A percentile compares a stretch with the other conserved stretches of the same genome.
Conservation (phyloP, 352 stramenopile genomes). For the Phytophthora foliorum region DNA sequence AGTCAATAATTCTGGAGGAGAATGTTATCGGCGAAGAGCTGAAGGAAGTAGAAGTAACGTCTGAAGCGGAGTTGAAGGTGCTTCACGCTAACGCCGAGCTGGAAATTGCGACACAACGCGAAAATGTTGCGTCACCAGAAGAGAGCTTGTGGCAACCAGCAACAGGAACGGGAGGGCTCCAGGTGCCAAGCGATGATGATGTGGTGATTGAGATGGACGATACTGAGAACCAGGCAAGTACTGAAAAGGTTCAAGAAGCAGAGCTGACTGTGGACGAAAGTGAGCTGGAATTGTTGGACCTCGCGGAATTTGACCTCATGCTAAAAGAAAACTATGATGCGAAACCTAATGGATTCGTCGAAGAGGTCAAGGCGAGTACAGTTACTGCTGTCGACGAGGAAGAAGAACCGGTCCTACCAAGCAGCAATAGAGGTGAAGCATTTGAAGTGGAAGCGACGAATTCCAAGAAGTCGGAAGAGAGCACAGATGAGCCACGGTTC, state of each 20-base stretch:
- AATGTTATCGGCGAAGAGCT: conserved; percentile 5
- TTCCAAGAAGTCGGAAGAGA: conserved; percentile 1
- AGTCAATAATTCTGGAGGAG: background rate
- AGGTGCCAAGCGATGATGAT: background rate
- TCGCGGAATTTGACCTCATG: background rate
- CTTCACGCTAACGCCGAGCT: conserved; percentile 3
- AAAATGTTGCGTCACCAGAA: background rate
- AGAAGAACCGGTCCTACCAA: background rate
- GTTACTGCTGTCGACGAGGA: conserved; percentile 10
- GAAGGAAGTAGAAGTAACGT: conserved; percentile 32
- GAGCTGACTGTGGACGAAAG: background rate
- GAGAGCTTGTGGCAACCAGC: conserved; percentile 8
- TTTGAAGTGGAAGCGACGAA: background rate
- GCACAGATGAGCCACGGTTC: conserved; percentile 8
- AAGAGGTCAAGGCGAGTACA: conserved; percentile 13
- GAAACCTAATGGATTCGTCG: conserved; percentile 1
- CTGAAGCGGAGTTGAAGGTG: conserved; percentile 17
- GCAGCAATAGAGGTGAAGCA: conserved; percentile 7
- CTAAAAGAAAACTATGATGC: conserved; percentile 1
- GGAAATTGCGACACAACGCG: conserved; percentile 9
- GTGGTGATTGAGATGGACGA: conserved; percentile 4
- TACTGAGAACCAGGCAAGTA: background rate
- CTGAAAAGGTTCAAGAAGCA: conserved; percentile 11
- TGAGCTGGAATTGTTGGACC: conserved; percentile 1
- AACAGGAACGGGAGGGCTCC: background rate